Evolutionary conservation across 192 early-diverging fungal genomes (phyloP).

Genomic region (Helicostylum pulchrum): DNA sequence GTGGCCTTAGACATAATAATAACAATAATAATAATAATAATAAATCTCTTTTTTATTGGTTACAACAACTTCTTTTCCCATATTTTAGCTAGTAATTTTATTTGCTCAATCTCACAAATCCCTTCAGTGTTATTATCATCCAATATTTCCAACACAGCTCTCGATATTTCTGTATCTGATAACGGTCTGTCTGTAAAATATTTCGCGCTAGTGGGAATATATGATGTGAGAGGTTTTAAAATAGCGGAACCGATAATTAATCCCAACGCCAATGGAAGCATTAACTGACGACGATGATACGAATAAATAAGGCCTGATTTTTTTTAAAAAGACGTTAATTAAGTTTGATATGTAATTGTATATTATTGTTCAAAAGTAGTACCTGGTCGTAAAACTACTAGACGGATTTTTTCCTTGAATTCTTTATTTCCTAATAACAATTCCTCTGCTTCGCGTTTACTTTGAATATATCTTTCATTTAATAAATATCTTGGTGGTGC

Average conservation of each 20-base stretch:
- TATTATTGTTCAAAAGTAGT: too few species aligned
- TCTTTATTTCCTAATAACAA: conserved; percentile 14
- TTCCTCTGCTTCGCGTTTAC: conserved; percentile 26
- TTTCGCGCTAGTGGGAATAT: conserved; percentile 12
- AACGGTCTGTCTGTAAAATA: conserved; percentile 25
- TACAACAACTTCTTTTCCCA: conserved; percentile 7
- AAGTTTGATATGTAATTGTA: too few species aligned
- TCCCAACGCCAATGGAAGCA: conserved; percentile 21
- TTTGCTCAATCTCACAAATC: conserved; percentile 13
- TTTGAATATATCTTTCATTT: conserved; percentile 17
- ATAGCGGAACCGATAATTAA: conserved; percentile 15
- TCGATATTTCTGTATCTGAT: conserved; percentile 12
- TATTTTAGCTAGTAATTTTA: conserved; percentile 14
- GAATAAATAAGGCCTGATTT: conserved; percentile 32
- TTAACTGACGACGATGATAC: conserved; percentile 9
- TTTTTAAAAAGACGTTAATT: too few species aligned
- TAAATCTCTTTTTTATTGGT: background rate
- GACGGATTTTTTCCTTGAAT: conserved; percentile 14
- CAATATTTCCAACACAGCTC: conserved; percentile 17
- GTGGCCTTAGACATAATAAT: conserved; percentile 30
- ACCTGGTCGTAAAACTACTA: conserved; percentile 29
- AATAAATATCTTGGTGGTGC: conserved; percentile 17
- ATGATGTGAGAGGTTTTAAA: conserved; percentile 14
- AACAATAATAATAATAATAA: conserved; percentile 3
- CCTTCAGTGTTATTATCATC: conserved; percentile 19